Base-by-base conservation (phyloP, 2,329 filamentous ascomycete genomes). In the Hypoxylon rubiginosum region DNA sequence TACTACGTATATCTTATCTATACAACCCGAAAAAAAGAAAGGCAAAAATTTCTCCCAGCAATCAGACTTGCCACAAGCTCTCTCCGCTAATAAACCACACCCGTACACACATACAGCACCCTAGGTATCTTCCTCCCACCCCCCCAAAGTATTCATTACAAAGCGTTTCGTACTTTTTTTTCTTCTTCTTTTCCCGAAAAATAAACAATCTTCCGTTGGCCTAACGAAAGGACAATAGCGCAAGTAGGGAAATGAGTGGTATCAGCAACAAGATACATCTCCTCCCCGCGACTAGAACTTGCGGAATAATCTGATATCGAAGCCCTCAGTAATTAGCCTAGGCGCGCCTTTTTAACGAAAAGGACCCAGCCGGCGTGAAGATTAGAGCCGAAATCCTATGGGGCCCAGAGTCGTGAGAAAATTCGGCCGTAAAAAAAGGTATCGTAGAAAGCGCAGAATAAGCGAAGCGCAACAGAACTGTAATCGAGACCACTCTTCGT, bases 91-190 rank as follows among this genome's bases (percentile, higher is more conserved):
- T 63, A 61, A 3, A 7, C 62, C 41, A 54, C 28, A 39, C 24
- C 17, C 32, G 46, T 13, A 10, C 24, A 10, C 21, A 5, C 19
- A 7, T 11, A 24, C 4, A 15, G 46, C 21, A 9, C 39, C 46
- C 50, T 17, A 49, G 26, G 54, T 66, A 59, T 63, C 56, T 60
- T 13, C 26, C 26, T n/a, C n/a, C 41, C n/a, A 24, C 60, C 60
- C 34, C 48, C 7, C 45, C 11, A 19, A 62, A 66, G 48, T 61
- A 49, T 61, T 69, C 67, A 69, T 69, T 69, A 69, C 63, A 67
- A 69, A 62, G 53, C 66, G 52, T 66, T 34, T 65, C 58, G 39
- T 28, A 54, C 55, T 48, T 24, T 21, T 60, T 61, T 28, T 36
- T 36, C 6, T 2, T 36, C 34, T 59, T 50, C 28, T 41, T 50